Evolutionary conservation across 306 rosid species (phyloP).

Genomic region (Cucurbita moschata): DNA sequence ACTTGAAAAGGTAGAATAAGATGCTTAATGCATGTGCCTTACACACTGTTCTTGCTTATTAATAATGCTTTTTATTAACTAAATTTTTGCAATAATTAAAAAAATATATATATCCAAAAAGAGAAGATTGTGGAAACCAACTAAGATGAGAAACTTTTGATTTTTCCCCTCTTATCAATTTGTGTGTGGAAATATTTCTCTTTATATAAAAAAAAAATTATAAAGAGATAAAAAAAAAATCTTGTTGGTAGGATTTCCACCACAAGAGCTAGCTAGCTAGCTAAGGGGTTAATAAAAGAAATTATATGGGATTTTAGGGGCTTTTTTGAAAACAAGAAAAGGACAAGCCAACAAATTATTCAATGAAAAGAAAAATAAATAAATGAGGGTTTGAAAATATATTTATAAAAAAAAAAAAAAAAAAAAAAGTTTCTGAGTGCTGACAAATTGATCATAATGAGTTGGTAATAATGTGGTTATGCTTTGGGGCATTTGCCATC

Average conservation of each 20-base stretch:
- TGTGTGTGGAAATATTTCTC: background rate
- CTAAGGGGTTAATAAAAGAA: background rate
- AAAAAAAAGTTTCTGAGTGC: constrained; percentile 8
- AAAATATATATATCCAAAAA: background rate
- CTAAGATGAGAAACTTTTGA: background rate
- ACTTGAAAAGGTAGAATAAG: constrained; percentile 19
- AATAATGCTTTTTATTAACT: constrained; percentile 2
- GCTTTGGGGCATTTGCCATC: background rate
- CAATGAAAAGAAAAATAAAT: background rate
- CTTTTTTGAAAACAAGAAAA: background rate
- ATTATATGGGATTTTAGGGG: background rate
- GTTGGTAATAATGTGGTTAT: constrained; percentile 37
- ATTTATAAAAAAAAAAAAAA: background rate
- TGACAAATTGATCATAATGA: constrained; percentile 47
- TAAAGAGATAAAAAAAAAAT: background rate
- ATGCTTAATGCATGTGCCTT: constrained; percentile 42
- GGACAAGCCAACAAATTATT: background rate
- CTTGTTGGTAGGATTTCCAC: background rate
- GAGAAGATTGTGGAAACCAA: constrained; percentile 9
- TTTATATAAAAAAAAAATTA: too few relatives aligned
- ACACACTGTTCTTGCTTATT: constrained; percentile 12
- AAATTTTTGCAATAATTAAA: background rate
- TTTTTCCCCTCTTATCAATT: background rate
- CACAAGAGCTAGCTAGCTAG: background rate
- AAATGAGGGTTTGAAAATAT: background rate